These are phyloP conservation scores for Globisporangium radiosum DNA, from an alignment of 352 stramenopile genomes.

Conservation along the genomic window DNA sequence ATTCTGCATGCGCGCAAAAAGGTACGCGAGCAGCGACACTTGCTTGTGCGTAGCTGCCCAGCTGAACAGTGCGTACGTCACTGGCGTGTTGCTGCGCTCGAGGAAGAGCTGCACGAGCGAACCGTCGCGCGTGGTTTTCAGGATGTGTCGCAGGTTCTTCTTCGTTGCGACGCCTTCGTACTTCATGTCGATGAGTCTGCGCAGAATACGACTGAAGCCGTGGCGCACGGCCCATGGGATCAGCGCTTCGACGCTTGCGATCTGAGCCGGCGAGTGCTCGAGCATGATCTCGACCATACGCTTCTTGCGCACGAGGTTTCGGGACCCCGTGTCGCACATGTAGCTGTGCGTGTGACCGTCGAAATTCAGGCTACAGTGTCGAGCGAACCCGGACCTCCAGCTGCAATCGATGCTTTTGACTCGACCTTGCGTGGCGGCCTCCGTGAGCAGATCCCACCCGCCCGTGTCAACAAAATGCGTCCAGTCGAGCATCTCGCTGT, in stretches of 20 bases:
- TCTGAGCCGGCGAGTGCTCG: too few relatives aligned
- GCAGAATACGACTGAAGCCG: not conserved
- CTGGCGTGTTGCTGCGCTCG: not conserved
- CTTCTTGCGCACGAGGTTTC: too few relatives aligned
- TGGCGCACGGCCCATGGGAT: not conserved
- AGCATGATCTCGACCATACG: not conserved
- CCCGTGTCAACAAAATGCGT: too few relatives aligned
- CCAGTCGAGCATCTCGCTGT: too few relatives aligned
- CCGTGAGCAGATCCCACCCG: too few relatives aligned
- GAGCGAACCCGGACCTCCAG: too few relatives aligned
- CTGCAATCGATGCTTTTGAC: too few relatives aligned
- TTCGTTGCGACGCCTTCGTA: not conserved
- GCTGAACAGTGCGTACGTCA: not conserved
- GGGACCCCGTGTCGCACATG: too few relatives aligned
- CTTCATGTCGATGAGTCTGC: not conserved
- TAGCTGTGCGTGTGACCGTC: too few relatives aligned
- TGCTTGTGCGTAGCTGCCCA: slow-evolving; percentile 1
- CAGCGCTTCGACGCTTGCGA: not conserved
- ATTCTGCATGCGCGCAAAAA: not conserved
- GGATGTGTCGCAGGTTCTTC: not conserved
- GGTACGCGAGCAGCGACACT: not conserved
- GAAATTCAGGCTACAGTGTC: too few relatives aligned
- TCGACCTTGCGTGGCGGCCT: too few relatives aligned
- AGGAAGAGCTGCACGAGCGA: slow-evolving; percentile 1
- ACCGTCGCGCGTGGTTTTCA: not conserved